A percentile compares a stretch with the other conserved stretches of the same genome.
Evolutionary conservation across 805 yeast species (phyloP).

Genomic region (Metschnikowia borealis): DNA sequence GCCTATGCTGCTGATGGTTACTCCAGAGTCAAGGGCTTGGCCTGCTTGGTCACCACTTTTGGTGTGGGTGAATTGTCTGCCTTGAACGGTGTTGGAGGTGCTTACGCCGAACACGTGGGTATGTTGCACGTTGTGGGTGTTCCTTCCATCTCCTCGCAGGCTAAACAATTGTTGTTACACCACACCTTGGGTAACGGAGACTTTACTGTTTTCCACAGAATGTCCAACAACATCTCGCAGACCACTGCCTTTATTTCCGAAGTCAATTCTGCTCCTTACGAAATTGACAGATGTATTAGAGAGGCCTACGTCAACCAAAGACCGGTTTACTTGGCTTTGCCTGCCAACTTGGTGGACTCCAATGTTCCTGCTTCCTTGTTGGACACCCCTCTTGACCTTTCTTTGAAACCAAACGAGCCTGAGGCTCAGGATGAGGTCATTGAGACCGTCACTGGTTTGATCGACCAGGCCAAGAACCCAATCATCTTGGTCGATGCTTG

Average conservation of each 20-base stretch:
- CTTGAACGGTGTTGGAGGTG: conserved; percentile 81
- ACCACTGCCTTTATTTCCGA: conserved; percentile 65
- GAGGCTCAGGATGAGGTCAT: conserved; percentile 64
- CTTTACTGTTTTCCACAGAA: conserved; percentile 72
- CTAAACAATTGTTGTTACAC: conserved; percentile 68
- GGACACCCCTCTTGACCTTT: conserved; percentile 61
- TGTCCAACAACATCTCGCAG: conserved; percentile 69
- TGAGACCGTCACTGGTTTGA: conserved; percentile 45
- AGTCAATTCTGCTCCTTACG: conserved; percentile 59
- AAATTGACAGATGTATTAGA: conserved; percentile 70
- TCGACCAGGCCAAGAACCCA: conserved; percentile 62
- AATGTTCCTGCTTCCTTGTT: conserved; percentile 54
- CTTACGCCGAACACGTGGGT: conserved; percentile 88
- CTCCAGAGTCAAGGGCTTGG: conserved; percentile 73
- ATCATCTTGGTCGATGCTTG: conserved; percentile 82
- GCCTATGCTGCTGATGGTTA: conserved; percentile 89
- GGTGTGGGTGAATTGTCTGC: conserved; percentile 90
- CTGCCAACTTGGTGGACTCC: conserved; percentile 74
- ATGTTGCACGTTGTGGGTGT: conserved; percentile 81
- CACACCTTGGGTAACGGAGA: conserved; percentile 85
- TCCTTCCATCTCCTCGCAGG: conserved; percentile 71
- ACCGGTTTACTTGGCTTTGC: conserved; percentile 80
- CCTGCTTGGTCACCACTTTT: conserved; percentile 75
- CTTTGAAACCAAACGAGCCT: conserved; percentile 53
- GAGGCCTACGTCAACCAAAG: conserved; percentile 68